Evolutionary conservation across 2,329 filamentous ascomycete species (phyloP).

Genomic region (Colletotrichum tropicicola): DNA sequence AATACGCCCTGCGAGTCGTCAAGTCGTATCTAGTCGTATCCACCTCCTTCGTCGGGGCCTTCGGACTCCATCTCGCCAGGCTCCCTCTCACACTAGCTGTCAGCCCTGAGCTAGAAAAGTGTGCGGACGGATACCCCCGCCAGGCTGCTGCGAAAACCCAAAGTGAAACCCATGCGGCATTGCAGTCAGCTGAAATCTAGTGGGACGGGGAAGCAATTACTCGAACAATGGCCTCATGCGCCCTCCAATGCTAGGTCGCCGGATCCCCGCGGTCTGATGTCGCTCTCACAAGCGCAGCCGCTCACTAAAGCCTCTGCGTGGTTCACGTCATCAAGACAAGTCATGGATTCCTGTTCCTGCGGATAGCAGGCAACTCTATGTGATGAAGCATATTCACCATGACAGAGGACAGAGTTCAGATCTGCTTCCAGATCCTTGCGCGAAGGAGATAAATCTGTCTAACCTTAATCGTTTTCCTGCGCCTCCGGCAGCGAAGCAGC

Average conservation of each 20-base stretch:
- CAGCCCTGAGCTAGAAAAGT: neutral
- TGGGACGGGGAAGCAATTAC: neutral
- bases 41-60: too few relatives aligned
- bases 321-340: neutral
- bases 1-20: neutral
- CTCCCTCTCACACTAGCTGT: too few relatives aligned
- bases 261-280: neutral
- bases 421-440: neutral
- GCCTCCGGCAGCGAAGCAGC: neutral
- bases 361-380: too few relatives aligned
- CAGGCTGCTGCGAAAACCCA: too few relatives aligned
- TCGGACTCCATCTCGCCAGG: too few relatives aligned
- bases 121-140: neutral
- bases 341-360: too few relatives aligned
- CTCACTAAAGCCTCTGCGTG: neutral
- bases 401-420: neutral
- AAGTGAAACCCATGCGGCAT: neutral
- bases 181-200: neutral
- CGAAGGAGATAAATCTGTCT: too few relatives aligned
- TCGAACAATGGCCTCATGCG: neutral
- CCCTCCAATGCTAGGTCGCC: neutral
- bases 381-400: neutral
- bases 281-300: neutral
- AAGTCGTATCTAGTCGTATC: too few relatives aligned
- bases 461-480: neutral